Base-by-base conservation (phyloP, 768 basidiomycete species). In the Pluteus cervinus region DNA sequence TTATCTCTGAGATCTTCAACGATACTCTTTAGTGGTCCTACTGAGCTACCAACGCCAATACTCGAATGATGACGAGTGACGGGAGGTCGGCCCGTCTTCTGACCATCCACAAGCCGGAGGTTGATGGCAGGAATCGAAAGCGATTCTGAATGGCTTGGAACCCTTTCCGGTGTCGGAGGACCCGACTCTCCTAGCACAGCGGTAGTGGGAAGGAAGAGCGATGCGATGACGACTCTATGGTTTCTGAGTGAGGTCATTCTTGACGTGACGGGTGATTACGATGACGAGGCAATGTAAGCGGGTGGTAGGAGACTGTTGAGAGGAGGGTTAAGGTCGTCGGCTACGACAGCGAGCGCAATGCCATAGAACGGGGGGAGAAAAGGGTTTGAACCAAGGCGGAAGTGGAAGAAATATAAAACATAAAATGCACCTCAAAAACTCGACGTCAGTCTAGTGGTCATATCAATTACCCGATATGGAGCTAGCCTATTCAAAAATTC, bases 161-260 rank as follows among this genome's bases (percentile, higher is more conserved):
- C 42, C 16, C 55, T 51, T 22, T 68, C 65, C 7, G 79, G 75
- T 0, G 79, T 77, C 1, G 74, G 50, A 0, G 73, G 71, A 10
- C 61, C 55, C 0, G 77, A 76, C 17, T 79, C 72, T 54, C 73
- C 77, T 28, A 78, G 61, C 30, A 79, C 75, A 29, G 76, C 75
- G 24, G 86, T 84, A 42, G 74, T 75, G 24, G 87, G 87, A 24
- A 89, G 76, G 54, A 90, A 88, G 41, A 89, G 77, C n/a, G 83
- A 81, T 11, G 86, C 87, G 56, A 90, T 79, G 56, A 89, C 66
- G 38, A 84, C 70, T 22, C 87, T 68, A 56, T 85, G 81, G 58
- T 76, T 76, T 39, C 80, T 69, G 52, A 86, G 73, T 24, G 84
- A 79, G 54, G 70, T 71, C 85, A 86, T 86, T 42, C n/a, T n/a